phyloP scores from a whole-genome alignment of 2,329 filamentous ascomycete species.

The Talaromyces sp. region DNA sequence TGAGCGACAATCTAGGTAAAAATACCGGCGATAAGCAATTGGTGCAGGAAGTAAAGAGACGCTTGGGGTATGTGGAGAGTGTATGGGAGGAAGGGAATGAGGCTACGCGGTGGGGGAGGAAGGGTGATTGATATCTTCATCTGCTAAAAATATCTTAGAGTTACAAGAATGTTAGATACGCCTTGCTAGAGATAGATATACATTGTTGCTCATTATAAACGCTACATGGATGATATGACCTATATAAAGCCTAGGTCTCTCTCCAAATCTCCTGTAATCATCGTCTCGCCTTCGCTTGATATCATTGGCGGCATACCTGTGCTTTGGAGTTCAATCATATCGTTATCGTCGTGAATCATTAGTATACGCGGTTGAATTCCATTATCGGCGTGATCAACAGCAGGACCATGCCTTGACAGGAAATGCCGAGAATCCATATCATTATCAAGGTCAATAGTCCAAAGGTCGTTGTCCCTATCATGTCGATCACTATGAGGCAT shows the following conservation, averaged over 20 bases:
- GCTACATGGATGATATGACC: background rate
- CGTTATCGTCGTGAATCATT: conserved; percentile 18
- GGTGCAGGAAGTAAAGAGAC: conserved; percentile 77
- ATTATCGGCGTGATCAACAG: background rate
- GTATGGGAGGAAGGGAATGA: conserved; percentile 83
- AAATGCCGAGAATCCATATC: background rate
- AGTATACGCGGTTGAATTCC: conserved; percentile 18
- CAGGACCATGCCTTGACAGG: background rate
- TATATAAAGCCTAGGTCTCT: conserved; percentile 32
- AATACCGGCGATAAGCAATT: conserved; percentile 84
- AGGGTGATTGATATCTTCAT: conserved; percentile 12
- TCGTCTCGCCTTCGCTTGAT: conserved; percentile 6
- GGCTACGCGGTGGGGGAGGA: conserved; percentile 69
- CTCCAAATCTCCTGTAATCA: conserved; percentile 38
- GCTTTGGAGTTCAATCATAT: background rate
- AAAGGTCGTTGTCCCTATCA: background rate
- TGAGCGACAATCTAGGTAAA: conserved; percentile 88
- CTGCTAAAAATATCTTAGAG: background rate
- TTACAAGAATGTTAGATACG: background rate
- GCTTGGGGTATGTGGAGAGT: conserved; percentile 81
- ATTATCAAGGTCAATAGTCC: conserved; percentile 6
- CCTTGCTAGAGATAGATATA: conserved; percentile 4
- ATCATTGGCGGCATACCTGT: background rate
- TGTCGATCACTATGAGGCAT: background rate
- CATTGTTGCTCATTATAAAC: background rate